These are phyloP conservation scores for Kazachstania bromeliacearum DNA, from an alignment of 805 yeast species.

Conservation along the genomic window DNA sequence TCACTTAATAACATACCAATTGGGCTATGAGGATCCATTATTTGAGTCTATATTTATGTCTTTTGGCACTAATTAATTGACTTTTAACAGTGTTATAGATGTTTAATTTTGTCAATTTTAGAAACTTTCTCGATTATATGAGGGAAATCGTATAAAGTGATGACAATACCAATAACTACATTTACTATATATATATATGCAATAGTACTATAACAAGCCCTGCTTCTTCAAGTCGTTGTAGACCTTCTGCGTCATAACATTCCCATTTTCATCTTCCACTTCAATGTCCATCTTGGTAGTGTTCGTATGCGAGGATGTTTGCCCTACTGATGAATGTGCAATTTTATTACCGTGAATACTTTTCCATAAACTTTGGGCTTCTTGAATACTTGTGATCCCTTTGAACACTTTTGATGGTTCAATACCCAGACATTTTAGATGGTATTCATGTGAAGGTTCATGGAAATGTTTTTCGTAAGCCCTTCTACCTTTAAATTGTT, in stretches of 20 bases:
- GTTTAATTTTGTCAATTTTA: no score
- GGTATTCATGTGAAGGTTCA: conserved; percentile 61
- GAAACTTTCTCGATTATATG: no score
- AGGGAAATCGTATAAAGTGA: background rate
- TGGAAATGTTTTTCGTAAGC: conserved; percentile 67
- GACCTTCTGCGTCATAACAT: conserved; percentile 77
- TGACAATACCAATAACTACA: background rate
- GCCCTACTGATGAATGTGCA: conserved; percentile 10
- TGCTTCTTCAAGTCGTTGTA: conserved; percentile 81
- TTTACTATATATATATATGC: background rate
- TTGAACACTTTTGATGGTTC: conserved; percentile 43
- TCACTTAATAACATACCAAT: conserved; percentile 27
- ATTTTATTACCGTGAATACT: no score
- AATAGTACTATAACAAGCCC: conserved; percentile 50
- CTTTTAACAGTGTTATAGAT: no score
- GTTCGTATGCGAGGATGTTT: conserved; percentile 9
- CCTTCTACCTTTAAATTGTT: conserved; percentile 60
- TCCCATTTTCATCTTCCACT: conserved; percentile 88
- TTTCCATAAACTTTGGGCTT: conserved; percentile 58
- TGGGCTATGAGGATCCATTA: conserved; percentile 30
- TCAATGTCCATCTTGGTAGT: conserved; percentile 44
- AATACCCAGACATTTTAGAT: conserved; percentile 68
- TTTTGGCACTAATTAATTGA: no score
- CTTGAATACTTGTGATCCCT: conserved; percentile 57
- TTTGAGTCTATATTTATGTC: no score